Base-by-base conservation (phyloP, 352 stramenopile genomes). In the Thraustochytrium sp. region DNA sequence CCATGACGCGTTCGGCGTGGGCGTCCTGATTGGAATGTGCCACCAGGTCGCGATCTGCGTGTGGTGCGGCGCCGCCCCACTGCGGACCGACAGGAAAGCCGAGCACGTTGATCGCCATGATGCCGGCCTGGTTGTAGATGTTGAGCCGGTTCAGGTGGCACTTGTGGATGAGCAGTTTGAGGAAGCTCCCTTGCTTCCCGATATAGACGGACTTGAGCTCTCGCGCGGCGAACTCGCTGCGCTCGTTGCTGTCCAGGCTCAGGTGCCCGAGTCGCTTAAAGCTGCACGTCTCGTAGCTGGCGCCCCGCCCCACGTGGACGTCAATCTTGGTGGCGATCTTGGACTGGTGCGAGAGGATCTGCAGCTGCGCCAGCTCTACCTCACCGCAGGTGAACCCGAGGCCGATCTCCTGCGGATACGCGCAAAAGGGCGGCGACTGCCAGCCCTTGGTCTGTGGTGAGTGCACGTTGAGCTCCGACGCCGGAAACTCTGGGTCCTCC, bases 171-270 rank as follows among this genome's bases (percentile, higher is more conserved):
- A 93, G 84, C 38, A 97, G 87, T 86, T 95, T 95, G 37, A 97
- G 76, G 40, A 94, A 93, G 34, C 85, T 86, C 16, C 91, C 90
- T 44, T 92, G 88, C 61, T 93, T 90, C 84, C 95, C 89, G 42
- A 98, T 93, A 36, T 96, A 92, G 29, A 97, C 91, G 0, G 90
- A 93, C 86, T 98, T 97, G 64, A 98, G 90, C 87, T 98, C 94
- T 23, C 94, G 89, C 2, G 94, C 93, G 88, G 76, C 63, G 74
- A 62, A 86, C 3, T 51, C 77, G 51, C 51, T 85, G 54, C 77
- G 53, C 48, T 89, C 84, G 59, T 90, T 90, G 18, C 31, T 56
- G 53, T 89, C 86, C n/a, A 90, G 84, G 1, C 61, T 86, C 56
- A 91, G 78, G 51, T 89, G 68, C 21, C 94, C 94, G 49, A 97